Evolutionary conservation across 345 rosid genomes (phyloP).

Genomic region (Syzygium jambos): DNA sequence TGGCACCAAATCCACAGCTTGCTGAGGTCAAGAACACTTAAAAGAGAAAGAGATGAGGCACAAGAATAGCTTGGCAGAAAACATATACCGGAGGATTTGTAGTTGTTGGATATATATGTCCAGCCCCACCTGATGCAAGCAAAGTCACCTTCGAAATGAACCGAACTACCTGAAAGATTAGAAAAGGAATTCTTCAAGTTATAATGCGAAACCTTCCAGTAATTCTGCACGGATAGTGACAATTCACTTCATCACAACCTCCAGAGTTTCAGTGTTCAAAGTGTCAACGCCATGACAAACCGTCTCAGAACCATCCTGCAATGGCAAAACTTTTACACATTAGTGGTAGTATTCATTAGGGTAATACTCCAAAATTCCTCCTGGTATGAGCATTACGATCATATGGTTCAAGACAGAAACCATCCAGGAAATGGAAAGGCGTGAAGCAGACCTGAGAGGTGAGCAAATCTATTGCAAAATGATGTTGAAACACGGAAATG

Average conservation of each 20-base stretch:
- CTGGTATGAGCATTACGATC: neutral
- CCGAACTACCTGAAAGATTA: constrained; percentile 52
- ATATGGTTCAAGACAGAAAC: neutral
- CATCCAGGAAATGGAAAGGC: neutral
- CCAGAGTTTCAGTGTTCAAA: constrained; percentile 65
- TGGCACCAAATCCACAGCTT: neutral
- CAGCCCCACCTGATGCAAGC: constrained; percentile 98
- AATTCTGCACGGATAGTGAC: neutral
- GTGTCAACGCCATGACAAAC: constrained; percentile 88
- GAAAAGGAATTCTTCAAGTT: neutral
- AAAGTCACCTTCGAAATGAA: constrained; percentile 89
- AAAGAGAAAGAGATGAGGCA: neutral
- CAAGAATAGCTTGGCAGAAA: neutral
- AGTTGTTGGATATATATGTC: constrained; percentile 91
- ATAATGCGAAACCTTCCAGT: neutral
- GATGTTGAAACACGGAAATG: constrained; percentile 74
- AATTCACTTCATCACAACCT: constrained; percentile 36
- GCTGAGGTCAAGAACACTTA: neutral
- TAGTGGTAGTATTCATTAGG: neutral
- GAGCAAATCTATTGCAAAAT: constrained; percentile 84
- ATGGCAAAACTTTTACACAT: constrained; percentile 2
- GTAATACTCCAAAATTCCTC: neutral
- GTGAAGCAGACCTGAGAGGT: constrained; percentile 58
- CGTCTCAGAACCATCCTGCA: constrained; percentile 66
- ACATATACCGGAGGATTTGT: constrained; percentile 77